Percentiles rank a stretch among this genome's conserved stretches.
phyloP scores from a whole-genome alignment of 139 green algal genomes.

The Mesotaenium endlicherianum region DNA sequence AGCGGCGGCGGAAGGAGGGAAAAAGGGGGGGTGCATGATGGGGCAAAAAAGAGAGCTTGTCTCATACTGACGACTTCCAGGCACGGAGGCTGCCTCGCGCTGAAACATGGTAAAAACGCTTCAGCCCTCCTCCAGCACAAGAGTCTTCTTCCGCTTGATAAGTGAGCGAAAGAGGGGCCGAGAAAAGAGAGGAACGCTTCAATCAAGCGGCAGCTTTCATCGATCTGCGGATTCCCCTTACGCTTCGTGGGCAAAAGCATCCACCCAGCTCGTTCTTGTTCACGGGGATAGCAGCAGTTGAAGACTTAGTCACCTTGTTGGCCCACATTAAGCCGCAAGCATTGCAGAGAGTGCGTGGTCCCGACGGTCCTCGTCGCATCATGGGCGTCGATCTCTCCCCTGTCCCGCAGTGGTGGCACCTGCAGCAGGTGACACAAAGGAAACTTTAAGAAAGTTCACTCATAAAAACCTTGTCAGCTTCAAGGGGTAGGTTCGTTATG shows the following conservation, averaged over 20 bases:
- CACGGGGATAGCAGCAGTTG: background rate
- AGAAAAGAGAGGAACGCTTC: background rate
- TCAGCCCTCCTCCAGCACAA: background rate
- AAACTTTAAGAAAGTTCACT: background rate
- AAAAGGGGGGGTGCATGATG: background rate
- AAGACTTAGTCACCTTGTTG: conserved; percentile 50
- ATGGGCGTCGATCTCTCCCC: conserved; percentile 49
- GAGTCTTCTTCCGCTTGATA: background rate
- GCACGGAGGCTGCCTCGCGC: background rate
- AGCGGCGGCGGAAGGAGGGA: background rate
- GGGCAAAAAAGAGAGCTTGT: background rate
- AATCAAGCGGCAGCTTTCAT: background rate
- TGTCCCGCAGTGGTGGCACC: conserved; percentile 49
- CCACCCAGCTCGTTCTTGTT: background rate
- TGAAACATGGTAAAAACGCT: too few relatives aligned
- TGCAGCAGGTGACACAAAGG: background rate
- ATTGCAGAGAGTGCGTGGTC: conserved; percentile 53
- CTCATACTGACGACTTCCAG: background rate
- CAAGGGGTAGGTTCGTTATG: background rate
- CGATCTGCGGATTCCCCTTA: background rate
- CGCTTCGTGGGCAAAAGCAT: background rate
- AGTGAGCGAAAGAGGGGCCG: background rate
- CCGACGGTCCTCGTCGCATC: conserved; percentile 52
- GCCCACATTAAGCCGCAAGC: conserved; percentile 58
- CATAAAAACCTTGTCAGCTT: background rate